A percentile compares a stretch with the other conserved stretches of the same genome.
These are phyloP conservation scores for Linnemannia hyalina DNA, from an alignment of 192 early-diverging fungal species.

Conservation along the genomic window DNA sequence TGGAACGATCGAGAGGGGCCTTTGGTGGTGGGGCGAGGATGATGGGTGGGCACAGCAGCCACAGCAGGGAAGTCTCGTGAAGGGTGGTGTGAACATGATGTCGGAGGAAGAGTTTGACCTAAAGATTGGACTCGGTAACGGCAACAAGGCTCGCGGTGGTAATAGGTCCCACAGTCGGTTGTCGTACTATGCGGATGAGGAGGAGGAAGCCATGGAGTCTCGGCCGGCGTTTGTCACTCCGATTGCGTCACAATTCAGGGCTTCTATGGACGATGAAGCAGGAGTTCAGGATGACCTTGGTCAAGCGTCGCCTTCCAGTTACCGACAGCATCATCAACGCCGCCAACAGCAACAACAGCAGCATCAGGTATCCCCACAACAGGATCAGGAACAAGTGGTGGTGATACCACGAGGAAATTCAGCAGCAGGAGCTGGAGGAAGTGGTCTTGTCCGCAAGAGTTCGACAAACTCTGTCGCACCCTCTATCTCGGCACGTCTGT, in stretches of 20 bases:
- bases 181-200: conserved; percentile 4
- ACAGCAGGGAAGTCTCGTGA: neutral
- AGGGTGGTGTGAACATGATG: conserved; percentile 16
- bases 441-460: conserved; percentile 13
- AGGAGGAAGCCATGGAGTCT: conserved; percentile 14
- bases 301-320: neutral
- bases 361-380: neutral
- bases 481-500: conserved; percentile 28
- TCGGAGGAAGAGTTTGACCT: conserved; percentile 43
- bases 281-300: neutral
- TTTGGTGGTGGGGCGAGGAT: conserved; percentile 50
- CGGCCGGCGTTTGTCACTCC: conserved; percentile 40
- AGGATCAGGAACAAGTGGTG: neutral
- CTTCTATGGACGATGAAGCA: conserved; percentile 5
- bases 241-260: conserved; percentile 38
- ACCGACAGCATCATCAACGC: conserved; percentile 18
- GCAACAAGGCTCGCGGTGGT: neutral
- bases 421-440: neutral
- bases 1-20: conserved; percentile 38
- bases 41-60: conserved; percentile 29
- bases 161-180: neutral
- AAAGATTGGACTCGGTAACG: conserved; percentile 15
- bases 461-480: conserved; percentile 28
- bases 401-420: neutral
- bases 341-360: conserved; percentile 28